Percentiles rank a stretch among this genome's conserved stretches.
Evolutionary conservation across 1,139 yeast genomes (phyloP).

Genomic region (Protomyces pachydermus): DNA sequence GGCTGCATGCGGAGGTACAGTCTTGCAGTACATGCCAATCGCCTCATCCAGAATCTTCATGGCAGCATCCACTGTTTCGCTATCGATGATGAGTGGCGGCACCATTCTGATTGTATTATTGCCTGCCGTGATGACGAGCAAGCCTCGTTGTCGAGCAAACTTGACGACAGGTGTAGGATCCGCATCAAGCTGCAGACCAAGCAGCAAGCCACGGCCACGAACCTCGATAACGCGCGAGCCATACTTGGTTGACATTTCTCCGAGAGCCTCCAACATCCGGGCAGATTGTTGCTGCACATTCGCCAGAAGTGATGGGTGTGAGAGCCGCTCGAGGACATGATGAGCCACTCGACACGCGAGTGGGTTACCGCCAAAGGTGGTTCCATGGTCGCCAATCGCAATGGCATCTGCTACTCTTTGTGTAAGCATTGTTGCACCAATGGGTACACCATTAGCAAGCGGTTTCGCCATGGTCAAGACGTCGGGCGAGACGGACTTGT

Average conservation of each 20-base stretch:
- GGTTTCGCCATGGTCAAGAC: slow-evolving; percentile 93
- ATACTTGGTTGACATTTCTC: slow-evolving; percentile 52
- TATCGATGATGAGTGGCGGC: slow-evolving; percentile 83
- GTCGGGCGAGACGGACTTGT: slow-evolving; percentile 78
- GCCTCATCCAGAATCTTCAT: slow-evolving; percentile 56
- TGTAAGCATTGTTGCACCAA: slow-evolving; percentile 86
- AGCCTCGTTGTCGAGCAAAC: slow-evolving; percentile 70
- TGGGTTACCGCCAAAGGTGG: slow-evolving; percentile 97
- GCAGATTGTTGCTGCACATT: slow-evolving; percentile 46
- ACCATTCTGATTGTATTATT: slow-evolving; percentile 82
- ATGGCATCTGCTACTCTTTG: slow-evolving; percentile 68
- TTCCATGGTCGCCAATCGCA: slow-evolving; percentile 92
- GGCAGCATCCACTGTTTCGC: slow-evolving; percentile 64
- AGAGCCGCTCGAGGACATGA: slow-evolving; percentile 64
- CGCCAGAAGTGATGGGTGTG: slow-evolving; percentile 55
- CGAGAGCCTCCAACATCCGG: slow-evolving; percentile 47
- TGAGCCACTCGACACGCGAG: slow-evolving; percentile 77
- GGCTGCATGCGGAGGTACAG: slow-evolving; percentile 1
- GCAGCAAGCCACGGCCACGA: slow-evolving; percentile 81
- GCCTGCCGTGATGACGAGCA: slow-evolving; percentile 84
- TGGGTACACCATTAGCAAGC: slow-evolving; percentile 95
- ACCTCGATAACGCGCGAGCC: slow-evolving; percentile 59
- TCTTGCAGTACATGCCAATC: slow-evolving; percentile 31
- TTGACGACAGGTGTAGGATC: slow-evolving; percentile 63
- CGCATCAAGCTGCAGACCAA: slow-evolving; percentile 71